Evolutionary conservation across 805 yeast genomes (phyloP).

Genomic region (Suhomyces sp.): DNA sequence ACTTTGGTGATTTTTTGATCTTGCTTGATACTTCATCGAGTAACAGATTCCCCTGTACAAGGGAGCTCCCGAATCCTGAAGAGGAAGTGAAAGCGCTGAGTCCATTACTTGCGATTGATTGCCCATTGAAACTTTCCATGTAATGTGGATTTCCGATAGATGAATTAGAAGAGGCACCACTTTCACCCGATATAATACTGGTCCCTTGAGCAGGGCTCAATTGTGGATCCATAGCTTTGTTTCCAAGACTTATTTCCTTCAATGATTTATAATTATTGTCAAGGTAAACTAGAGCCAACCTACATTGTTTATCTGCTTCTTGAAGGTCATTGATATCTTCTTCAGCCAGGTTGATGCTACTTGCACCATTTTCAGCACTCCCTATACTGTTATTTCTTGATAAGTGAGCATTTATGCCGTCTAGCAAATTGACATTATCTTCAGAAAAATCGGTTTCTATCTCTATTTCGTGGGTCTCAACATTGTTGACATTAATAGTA

Average conservation of each 20-base stretch:
- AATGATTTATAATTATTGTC: slow-evolving; percentile 10
- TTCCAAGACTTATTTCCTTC: slow-evolving; percentile 2
- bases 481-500: slow-evolving; percentile 8
- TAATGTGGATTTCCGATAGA: neutral
- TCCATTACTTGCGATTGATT: no score
- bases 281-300: slow-evolving; percentile 9
- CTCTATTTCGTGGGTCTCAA: neutral
- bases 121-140: no score
- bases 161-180: neutral
- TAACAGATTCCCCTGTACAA: slow-evolving; percentile 2
- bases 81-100: no score
- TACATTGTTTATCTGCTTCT: slow-evolving; percentile 1
- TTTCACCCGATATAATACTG: neutral
- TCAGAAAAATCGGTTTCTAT: neutral
- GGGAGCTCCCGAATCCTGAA: slow-evolving; percentile 9
- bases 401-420: neutral
- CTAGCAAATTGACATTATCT: neutral
- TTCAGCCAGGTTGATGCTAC: neutral
- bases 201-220: neutral
- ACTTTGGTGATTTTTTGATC: slow-evolving; percentile 12
- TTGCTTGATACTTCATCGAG: slow-evolving; percentile 3
- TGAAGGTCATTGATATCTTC: no score
- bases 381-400: slow-evolving; percentile 1
- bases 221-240: neutral
- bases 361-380: neutral